Conservation (phyloP, 2,329 filamentous ascomycete genomes). For the Davidsoniella eucalypti region DNA sequence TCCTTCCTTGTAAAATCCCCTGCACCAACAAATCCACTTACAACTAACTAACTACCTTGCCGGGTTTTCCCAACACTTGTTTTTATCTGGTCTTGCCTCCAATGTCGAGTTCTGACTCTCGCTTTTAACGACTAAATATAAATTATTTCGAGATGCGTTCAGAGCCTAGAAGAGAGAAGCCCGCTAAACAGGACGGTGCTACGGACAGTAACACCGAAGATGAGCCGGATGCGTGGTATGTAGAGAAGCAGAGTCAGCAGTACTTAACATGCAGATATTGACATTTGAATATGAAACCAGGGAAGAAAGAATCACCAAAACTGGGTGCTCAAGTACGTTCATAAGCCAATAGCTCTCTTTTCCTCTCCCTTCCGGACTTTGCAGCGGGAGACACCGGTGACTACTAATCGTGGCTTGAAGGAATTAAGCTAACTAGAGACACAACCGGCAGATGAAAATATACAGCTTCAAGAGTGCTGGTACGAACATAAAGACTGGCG, state of each 20-base stretch:
- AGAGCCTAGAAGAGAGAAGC: slow-evolving; percentile 14
- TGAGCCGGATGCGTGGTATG: slow-evolving; percentile 90
- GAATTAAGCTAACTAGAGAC: not conserved
- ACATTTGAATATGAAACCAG: slow-evolving; percentile 29
- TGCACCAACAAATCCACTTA: not conserved
- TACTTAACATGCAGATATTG: slow-evolving; percentile 12
- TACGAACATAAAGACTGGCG: slow-evolving; percentile 95
- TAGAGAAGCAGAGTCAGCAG: not conserved
- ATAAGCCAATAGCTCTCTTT: not conserved
- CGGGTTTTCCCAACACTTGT: not conserved
- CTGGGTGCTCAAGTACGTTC: slow-evolving; percentile 66
- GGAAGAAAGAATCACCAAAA: slow-evolving; percentile 97
- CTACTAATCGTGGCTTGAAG: not conserved
- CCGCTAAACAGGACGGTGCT: slow-evolving; percentile 13
- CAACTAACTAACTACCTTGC: not conserved
- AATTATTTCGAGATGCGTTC: not conserved
- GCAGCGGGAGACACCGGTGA: not conserved
- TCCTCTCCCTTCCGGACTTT: not conserved
- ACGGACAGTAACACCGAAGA: slow-evolving; percentile 47
- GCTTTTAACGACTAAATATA: too few relatives aligned
- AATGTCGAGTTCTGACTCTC: too few relatives aligned
- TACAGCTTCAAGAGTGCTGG: slow-evolving; percentile 86
- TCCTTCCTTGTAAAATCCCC: too few relatives aligned
- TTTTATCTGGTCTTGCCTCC: too few relatives aligned
- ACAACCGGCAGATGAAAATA: slow-evolving; percentile 54